A percentile compares a stretch with the other conserved stretches of the same genome.
Evolutionary conservation across 371 early-diverging fungal genomes (phyloP).

Genomic region (Actinomortierella wolfii): DNA sequence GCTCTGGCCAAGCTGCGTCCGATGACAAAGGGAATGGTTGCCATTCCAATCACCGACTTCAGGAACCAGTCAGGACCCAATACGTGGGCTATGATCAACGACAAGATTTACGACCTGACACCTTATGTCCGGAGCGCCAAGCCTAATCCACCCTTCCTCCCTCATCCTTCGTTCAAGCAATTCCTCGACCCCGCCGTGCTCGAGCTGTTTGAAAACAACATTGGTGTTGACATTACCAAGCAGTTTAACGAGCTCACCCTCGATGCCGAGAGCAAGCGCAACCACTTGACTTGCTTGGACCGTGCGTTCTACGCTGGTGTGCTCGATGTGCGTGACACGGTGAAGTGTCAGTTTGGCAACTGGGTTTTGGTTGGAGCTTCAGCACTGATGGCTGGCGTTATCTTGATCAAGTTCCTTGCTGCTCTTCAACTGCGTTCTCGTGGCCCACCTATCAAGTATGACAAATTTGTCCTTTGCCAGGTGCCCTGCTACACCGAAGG

Average conservation of each 20-base stretch:
- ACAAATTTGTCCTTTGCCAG: conserved; percentile 89
- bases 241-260: conserved; percentile 52
- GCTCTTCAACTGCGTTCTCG: conserved; percentile 84
- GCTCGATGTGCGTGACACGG: conserved; percentile 81
- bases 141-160: conserved; percentile 14
- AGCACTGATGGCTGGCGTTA: conserved; percentile 79
- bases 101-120: conserved; percentile 67
- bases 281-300: conserved; percentile 71
- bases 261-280: conserved; percentile 34
- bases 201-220: conserved; percentile 62
- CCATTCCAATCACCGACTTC: conserved; percentile 44
- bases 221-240: conserved; percentile 71
- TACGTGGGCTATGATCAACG: conserved; percentile 62
- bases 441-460: conserved; percentile 83
- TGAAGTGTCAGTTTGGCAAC: conserved; percentile 85
- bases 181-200: conserved; percentile 60
- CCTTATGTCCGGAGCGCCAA: conserved; percentile 47
- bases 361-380: conserved; percentile 84
- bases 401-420: conserved; percentile 91
- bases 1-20: conserved; percentile 44
- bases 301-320: conserved; percentile 88
- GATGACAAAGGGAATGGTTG: conserved; percentile 55
- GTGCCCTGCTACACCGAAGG: conserved; percentile 99
- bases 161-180: conserved; percentile 20
- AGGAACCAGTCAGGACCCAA: conserved; percentile 44